These are phyloP conservation scores for Allantophomopsis cytisporea DNA, from an alignment of 2,329 filamentous ascomycete genomes.

Conservation along the genomic window DNA sequence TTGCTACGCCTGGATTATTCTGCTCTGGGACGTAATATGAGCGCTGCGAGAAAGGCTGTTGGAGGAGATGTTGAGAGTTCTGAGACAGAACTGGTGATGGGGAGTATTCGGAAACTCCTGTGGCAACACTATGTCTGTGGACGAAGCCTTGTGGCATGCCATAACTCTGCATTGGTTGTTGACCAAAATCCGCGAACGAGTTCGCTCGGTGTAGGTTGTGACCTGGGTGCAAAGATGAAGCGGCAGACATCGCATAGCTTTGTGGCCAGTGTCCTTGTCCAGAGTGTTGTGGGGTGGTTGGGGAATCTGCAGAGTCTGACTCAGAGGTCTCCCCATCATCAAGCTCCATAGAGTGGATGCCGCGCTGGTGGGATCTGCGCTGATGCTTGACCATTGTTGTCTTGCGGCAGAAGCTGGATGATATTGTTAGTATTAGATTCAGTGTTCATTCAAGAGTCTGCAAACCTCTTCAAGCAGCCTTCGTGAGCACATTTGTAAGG, in stretches of 20 bases:
- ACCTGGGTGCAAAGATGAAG: constrained; percentile 15
- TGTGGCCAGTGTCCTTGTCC: constrained; percentile 35
- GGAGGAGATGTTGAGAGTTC: constrained; percentile 19
- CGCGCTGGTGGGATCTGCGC: constrained; percentile 43
- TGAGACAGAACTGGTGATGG: constrained; percentile 25
- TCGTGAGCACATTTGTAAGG: constrained; percentile 48
- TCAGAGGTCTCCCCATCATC: constrained; percentile 21
- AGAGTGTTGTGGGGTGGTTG: constrained; percentile 40
- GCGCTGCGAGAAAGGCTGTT: constrained; percentile 16
- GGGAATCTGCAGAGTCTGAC: constrained; percentile 34
- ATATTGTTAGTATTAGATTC: background rate
- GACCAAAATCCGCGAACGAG: constrained; percentile 40
- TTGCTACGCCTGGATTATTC: constrained; percentile 46
- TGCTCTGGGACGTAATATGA: constrained; percentile 43
- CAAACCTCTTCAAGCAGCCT: constrained; percentile 19
- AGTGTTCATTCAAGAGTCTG: background rate
- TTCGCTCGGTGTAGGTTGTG: constrained; percentile 30
- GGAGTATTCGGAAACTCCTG: constrained; percentile 28
- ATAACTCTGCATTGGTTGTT: constrained; percentile 26
- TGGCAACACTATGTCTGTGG: constrained; percentile 33
- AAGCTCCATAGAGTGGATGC: constrained; percentile 37
- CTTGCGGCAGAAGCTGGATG: constrained; percentile 52
- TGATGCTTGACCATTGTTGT: constrained; percentile 60
- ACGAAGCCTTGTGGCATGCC: constrained; percentile 21
- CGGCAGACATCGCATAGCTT: constrained; percentile 15